Percentiles rank a stretch among this genome's conserved stretches.
phyloP scores from a whole-genome alignment of 2,329 filamentous ascomycete genomes.

The Daldinia sp. region DNA sequence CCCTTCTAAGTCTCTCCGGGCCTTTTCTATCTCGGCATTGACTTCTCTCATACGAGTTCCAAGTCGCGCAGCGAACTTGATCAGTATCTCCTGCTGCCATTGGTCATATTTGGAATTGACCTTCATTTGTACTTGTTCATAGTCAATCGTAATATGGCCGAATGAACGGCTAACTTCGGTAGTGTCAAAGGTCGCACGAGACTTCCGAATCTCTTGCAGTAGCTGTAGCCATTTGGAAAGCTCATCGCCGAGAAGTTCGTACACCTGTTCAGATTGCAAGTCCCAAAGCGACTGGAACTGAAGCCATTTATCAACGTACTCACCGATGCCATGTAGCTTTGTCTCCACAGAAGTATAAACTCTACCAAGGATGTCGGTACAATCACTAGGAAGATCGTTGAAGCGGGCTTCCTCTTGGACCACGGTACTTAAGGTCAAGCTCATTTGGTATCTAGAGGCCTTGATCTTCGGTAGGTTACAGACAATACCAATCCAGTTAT shows the following conservation, averaged over 20 bases:
- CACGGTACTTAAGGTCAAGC: conserved; percentile 69
- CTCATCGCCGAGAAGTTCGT: conserved; percentile 90
- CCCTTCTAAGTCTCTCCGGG: conserved; percentile 87
- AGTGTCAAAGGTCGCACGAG: conserved; percentile 95
- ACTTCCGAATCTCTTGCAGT: conserved; percentile 96
- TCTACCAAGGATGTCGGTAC: conserved; percentile 80
- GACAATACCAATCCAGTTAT: conserved; percentile 91
- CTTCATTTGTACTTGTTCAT: conserved; percentile 98
- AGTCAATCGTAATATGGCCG: conserved; percentile 94
- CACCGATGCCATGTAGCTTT: conserved; percentile 81
- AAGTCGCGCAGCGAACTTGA: conserved; percentile 91
- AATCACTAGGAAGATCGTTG: conserved; percentile 84
- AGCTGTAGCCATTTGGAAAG: conserved; percentile 93
- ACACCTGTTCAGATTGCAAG: conserved; percentile 94
- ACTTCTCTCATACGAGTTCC: conserved; percentile 93
- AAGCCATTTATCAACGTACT: conserved; percentile 97
- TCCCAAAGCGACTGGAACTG: conserved; percentile 99
- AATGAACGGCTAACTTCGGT: conserved; percentile 94
- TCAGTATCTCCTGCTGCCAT: conserved; percentile 97
- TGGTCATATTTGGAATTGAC: conserved; percentile 99
- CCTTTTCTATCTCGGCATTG: conserved; percentile 90
- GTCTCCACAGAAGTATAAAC: conserved; percentile 88
- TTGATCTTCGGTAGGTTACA: conserved; percentile 96
- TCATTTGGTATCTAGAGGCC: conserved; percentile 94
- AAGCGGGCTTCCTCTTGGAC: conserved; percentile 79